A percentile compares a stretch with the other conserved stretches of the same genome.
Evolutionary conservation across 2,329 filamentous ascomycete species (phyloP).

Genomic region (Pseudopyricularia cyperi): DNA sequence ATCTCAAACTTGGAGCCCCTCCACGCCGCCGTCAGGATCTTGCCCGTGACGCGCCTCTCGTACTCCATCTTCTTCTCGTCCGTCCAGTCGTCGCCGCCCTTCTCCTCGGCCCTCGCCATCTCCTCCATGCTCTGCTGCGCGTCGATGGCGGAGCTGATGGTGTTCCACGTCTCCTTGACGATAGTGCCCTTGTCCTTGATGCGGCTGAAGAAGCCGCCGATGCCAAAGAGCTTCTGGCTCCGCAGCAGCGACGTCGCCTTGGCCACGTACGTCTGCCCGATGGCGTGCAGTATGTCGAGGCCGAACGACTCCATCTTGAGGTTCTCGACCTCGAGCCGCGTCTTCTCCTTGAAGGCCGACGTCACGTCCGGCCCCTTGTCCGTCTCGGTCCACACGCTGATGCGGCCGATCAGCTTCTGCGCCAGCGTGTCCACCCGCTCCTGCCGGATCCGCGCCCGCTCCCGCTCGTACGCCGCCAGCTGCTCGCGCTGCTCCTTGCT

Average conservation of each 20-base stretch:
- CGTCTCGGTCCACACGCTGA: conserved; percentile 94
- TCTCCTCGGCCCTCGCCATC: conserved; percentile 92
- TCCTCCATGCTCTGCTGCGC: conserved; percentile 98
- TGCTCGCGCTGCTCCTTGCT: conserved; percentile 90
- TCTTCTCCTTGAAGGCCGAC: conserved; percentile 84
- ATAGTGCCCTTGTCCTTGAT: conserved; percentile 94
- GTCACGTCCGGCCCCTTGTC: conserved; percentile 82
- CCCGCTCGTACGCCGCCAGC: conserved; percentile 73
- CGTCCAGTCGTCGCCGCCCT: conserved; percentile 93
- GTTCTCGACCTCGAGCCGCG: conserved; percentile 86
- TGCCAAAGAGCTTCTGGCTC: conserved; percentile 92
- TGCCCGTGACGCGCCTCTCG: conserved; percentile 89
- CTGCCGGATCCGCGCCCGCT: conserved; percentile 71
- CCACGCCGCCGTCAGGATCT: conserved; percentile 96
- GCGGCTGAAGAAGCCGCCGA: conserved; percentile 85
- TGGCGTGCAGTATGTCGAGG: conserved; percentile 88
- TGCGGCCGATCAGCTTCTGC: conserved; percentile 75
- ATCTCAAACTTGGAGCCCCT: conserved; percentile 96
- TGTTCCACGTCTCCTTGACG: conserved; percentile 98
- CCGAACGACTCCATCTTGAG: conserved; percentile 99
- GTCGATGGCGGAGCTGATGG: conserved; percentile 89
- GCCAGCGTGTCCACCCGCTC: conserved; percentile 74
- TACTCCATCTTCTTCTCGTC: conserved; percentile 95
- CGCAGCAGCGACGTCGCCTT: conserved; percentile 84
- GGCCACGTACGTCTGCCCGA: conserved; percentile 78